Evolutionary conservation across 306 rosid genomes (phyloP).

Genomic region (Carpinus viminea): DNA sequence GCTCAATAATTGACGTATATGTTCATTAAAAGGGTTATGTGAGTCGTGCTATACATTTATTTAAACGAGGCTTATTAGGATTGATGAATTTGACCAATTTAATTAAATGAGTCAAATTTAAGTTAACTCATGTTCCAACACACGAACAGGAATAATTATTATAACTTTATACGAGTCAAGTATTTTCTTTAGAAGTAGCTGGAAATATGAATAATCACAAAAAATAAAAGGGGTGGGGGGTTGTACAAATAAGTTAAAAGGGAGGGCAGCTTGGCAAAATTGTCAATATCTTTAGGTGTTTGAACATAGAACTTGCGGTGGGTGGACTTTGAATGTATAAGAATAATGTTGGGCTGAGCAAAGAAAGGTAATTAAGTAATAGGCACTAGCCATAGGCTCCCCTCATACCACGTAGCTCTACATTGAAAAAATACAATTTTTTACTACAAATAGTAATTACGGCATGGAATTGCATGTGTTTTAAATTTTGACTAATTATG

Average conservation of each 20-base stretch:
- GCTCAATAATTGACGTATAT: too few species aligned
- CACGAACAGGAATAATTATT: too few species aligned
- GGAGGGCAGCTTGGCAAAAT: neutral
- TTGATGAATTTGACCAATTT: too few species aligned
- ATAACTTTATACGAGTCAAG: too few species aligned
- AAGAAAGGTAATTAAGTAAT: neutral
- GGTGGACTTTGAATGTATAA: neutral
- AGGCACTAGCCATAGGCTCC: neutral
- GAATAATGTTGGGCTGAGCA: neutral
- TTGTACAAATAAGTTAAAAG: neutral
- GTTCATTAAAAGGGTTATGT: too few species aligned
- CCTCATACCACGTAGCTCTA: neutral
- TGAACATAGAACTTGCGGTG: neutral
- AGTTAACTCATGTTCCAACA: too few species aligned
- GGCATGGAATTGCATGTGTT: neutral
- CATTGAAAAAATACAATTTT: neutral
- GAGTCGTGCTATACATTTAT: too few species aligned
- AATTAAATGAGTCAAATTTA: too few species aligned
- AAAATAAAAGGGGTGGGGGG: neutral
- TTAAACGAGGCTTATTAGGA: too few species aligned
- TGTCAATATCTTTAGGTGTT: neutral
- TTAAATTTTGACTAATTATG: neutral
- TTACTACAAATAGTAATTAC: neutral
- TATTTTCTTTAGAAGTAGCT: neutral
- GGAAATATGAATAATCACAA: neutral